Conservation (phyloP, 148 eudicot genomes). For the Suaeda aralocaspica region DNA sequence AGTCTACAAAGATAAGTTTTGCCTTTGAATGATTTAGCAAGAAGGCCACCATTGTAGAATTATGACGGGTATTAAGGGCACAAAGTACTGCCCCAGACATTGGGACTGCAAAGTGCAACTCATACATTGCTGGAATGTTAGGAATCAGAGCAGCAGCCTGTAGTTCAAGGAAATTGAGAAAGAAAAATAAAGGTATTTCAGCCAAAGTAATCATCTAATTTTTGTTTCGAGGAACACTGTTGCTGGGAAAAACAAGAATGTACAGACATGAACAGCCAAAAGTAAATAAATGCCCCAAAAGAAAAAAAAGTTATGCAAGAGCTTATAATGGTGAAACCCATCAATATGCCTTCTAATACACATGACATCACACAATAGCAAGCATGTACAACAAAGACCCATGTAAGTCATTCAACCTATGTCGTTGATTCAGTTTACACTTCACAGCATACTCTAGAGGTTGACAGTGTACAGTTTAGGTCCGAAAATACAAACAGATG, state of each 20-base stretch:
- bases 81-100: slow-evolving; percentile 82
- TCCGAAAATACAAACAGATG: too few relatives aligned
- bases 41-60: slow-evolving; percentile 57
- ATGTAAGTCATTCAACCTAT: too few relatives aligned
- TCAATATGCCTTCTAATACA: too few relatives aligned
- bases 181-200: background rate
- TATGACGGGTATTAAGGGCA: slow-evolving; percentile 60
- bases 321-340: too few relatives aligned
- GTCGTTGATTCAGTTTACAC: too few relatives aligned
- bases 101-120: slow-evolving; percentile 73
- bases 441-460: too few relatives aligned
- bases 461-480: too few relatives aligned
- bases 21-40: slow-evolving; percentile 61
- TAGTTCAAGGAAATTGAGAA: background rate
- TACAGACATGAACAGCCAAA: background rate
- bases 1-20: slow-evolving; percentile 52
- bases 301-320: too few relatives aligned
- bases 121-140: slow-evolving; percentile 73
- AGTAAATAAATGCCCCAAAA: too few relatives aligned
- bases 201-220: background rate
- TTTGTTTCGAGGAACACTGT: background rate
- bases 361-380: too few relatives aligned
- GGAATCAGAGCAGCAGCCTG: slow-evolving; percentile 75
- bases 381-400: too few relatives aligned
- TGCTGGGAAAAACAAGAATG: background rate